Percentiles rank a stretch among this genome's conserved stretches.
These are phyloP conservation scores for Hypoxylon subgilvum DNA, from an alignment of 495 filamentous ascomycete genomes.

Conservation along the genomic window DNA sequence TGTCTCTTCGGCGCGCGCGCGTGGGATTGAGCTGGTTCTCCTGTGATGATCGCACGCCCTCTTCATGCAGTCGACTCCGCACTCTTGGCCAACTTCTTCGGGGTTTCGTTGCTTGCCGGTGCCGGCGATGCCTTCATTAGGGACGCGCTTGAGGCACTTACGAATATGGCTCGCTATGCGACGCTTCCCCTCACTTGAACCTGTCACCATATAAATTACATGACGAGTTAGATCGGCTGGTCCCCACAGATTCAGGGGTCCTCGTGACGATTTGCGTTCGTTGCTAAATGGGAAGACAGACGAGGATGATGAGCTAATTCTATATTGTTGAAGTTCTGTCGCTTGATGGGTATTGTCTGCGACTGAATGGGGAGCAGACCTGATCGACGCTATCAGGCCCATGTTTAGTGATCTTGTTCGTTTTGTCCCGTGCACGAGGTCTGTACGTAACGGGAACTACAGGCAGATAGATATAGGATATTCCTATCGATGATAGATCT, in stretches of 20 bases:
- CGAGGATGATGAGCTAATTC: constrained; percentile 5
- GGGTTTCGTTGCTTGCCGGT: constrained; percentile 12
- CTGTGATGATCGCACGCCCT: constrained; percentile 7
- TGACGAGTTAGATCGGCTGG: constrained; percentile 19
- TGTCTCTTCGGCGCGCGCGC: constrained; percentile 13
- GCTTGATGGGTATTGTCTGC: constrained; percentile 18
- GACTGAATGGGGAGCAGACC: constrained; percentile 1
- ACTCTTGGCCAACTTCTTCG: constrained; percentile 15
- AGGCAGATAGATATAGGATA: too few species aligned
- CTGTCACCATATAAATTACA: constrained; percentile 22
- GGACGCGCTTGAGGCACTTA: constrained; percentile 1
- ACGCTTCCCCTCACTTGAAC: constrained; percentile 31
- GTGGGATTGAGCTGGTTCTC: constrained; percentile 20
- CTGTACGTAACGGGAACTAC: too few species aligned
- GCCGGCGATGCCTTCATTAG: constrained; percentile 17
- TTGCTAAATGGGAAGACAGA: not conserved
- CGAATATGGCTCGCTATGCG: constrained; percentile 17
- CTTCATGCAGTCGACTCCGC: constrained; percentile 16
- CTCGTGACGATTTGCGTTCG: constrained; percentile 22
- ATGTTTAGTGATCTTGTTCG: too few species aligned
- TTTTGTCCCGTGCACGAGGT: too few species aligned
- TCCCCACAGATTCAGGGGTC: constrained; percentile 20
- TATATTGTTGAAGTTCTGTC: constrained; percentile 22
- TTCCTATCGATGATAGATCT: too few species aligned
- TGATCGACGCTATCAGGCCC: too few species aligned